A percentile compares a stretch with the other conserved stretches of the same genome.
Evolutionary conservation across 108 stramenopile species (phyloP).

Genomic region (Seminavis robusta): DNA sequence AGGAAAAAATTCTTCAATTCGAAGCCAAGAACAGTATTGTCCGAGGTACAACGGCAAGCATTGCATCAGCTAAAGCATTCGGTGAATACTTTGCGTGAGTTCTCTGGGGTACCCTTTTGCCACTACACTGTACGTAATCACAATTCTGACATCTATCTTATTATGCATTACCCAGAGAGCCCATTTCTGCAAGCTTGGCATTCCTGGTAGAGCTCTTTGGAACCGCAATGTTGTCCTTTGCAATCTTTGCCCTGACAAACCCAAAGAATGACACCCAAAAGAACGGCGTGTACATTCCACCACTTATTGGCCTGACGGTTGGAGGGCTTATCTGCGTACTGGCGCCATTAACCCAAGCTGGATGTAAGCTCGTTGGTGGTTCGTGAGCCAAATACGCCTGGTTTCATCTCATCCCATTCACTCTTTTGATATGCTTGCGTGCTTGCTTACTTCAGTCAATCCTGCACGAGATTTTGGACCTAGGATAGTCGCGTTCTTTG

Average conservation of each 20-base stretch:
- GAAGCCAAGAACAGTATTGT: constrained; percentile 34
- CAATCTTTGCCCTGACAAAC: constrained; percentile 53
- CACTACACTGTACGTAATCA: too few species aligned
- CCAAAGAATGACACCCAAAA: constrained; percentile 25
- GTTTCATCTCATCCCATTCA: too few species aligned
- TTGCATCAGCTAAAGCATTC: constrained; percentile 42
- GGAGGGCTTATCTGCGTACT: constrained; percentile 39
- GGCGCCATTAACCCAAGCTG: constrained; percentile 60
- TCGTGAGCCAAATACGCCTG: too few species aligned
- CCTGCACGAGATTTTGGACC: constrained; percentile 74
- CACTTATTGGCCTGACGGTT: constrained; percentile 48
- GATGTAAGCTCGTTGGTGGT: too few species aligned
- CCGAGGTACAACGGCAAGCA: constrained; percentile 17
- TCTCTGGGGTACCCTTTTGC: neutral
- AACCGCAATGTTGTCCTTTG: constrained; percentile 46
- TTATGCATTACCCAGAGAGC: constrained; percentile 7
- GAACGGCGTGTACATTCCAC: constrained; percentile 31
- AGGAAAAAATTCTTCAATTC: constrained; percentile 23
- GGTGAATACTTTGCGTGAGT: constrained; percentile 50
- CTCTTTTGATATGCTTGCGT: too few species aligned
- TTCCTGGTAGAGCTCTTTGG: constrained; percentile 47
- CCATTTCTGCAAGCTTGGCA: constrained; percentile 21
- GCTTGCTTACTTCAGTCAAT: too few species aligned
- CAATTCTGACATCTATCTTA: neutral
- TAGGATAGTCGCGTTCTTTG: constrained; percentile 48